phyloP scores from a whole-genome alignment of 257 asterid species.

The Capsicum pubescens region DNA sequence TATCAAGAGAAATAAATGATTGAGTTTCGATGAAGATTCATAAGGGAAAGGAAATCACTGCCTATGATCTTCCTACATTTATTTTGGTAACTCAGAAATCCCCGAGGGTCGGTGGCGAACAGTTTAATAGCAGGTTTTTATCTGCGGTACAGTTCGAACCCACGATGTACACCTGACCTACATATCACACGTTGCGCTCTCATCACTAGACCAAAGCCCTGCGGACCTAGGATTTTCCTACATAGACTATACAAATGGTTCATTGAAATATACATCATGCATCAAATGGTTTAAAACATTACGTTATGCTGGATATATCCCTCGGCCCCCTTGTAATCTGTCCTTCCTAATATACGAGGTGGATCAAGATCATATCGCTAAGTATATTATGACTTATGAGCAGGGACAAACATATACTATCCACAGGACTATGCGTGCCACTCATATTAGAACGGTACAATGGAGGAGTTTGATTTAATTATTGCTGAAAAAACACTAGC shows the following conservation, averaged over 20 bases:
- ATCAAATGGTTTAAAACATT: not conserved
- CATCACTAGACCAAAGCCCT: too few relatives aligned
- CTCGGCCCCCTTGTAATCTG: not conserved
- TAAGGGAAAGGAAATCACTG: not conserved
- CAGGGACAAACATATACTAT: not conserved
- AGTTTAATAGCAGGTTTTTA: too few relatives aligned
- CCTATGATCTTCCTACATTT: too few relatives aligned
- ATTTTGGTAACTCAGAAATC: too few relatives aligned
- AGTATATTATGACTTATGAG: not conserved
- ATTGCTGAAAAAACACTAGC: not conserved
- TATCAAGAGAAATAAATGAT: not conserved
- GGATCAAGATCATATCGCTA: not conserved
- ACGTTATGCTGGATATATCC: not conserved
- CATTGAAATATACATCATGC: not conserved
- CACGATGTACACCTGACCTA: too few relatives aligned
- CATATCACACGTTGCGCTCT: too few relatives aligned
- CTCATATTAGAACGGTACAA: slow-evolving; percentile 8
- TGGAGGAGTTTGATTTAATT: not conserved
- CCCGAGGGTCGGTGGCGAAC: too few relatives aligned
- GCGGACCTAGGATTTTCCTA: too few relatives aligned
- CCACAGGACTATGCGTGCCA: not conserved
- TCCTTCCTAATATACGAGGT: not conserved
- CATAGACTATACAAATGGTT: too few relatives aligned
- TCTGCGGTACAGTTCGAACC: too few relatives aligned
- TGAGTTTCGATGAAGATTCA: not conserved